phyloP scores from a whole-genome alignment of 2,329 filamentous ascomycete genomes.

The Pseudogymnoascus sp. region DNA sequence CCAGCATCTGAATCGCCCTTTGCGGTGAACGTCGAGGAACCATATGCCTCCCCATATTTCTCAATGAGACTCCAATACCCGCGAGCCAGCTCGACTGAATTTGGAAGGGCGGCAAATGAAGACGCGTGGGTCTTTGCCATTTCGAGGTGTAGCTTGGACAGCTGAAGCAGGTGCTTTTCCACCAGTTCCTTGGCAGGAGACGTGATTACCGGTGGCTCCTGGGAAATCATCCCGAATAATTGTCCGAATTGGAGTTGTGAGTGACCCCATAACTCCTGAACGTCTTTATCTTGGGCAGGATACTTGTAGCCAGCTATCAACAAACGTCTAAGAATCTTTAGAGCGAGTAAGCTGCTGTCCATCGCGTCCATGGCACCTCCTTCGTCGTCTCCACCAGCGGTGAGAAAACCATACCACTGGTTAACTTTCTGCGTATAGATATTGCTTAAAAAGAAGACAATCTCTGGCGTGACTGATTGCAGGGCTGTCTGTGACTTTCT shows the following conservation, averaged over 20 bases:
- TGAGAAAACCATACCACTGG: constrained; percentile 57
- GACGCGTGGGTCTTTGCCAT: constrained; percentile 74
- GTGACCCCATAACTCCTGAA: constrained; percentile 71
- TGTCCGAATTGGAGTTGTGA: constrained; percentile 71
- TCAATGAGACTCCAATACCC: constrained; percentile 81
- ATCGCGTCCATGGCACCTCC: constrained; percentile 54
- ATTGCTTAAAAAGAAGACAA: constrained; percentile 68
- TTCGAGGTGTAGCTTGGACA: constrained; percentile 83
- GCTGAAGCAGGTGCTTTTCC: constrained; percentile 82
- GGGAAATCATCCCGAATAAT: constrained; percentile 56
- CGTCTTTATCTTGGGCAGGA: constrained; percentile 68
- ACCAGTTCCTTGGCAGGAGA: constrained; percentile 50
- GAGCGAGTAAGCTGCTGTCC: constrained; percentile 66
- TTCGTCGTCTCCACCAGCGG: constrained; percentile 48
- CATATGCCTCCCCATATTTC: constrained; percentile 67
- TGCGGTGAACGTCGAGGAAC: constrained; percentile 33
- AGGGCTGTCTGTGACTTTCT: constrained; percentile 66
- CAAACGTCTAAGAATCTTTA: constrained; percentile 74
- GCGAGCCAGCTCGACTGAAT: constrained; percentile 66
- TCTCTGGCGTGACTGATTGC: constrained; percentile 70
- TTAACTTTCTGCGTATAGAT: constrained; percentile 70
- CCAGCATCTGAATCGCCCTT: constrained; percentile 40
- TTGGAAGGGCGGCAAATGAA: constrained; percentile 74
- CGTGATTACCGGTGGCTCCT: constrained; percentile 44
- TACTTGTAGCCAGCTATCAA: constrained; percentile 75